Evolutionary conservation across 441 rosid genomes (phyloP).

Genomic region (Erodium texanum): DNA sequence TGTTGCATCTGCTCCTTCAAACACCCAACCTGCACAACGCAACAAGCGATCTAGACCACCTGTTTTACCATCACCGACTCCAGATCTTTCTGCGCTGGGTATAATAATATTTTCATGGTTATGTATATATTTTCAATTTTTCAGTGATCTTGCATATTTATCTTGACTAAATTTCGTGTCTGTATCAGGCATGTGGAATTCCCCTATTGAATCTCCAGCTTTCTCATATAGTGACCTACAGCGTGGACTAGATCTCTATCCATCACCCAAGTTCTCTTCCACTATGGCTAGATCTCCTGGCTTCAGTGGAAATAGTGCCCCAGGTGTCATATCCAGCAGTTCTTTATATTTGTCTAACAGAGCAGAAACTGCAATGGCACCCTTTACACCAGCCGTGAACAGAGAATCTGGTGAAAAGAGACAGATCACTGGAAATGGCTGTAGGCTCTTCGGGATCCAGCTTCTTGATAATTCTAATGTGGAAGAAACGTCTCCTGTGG

Average conservation of each 20-base stretch:
- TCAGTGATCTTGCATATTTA: constrained; percentile 12
- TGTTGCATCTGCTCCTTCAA: constrained; percentile 39
- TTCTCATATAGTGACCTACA: constrained; percentile 42
- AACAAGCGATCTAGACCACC: constrained; percentile 70
- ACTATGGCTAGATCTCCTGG: constrained; percentile 37
- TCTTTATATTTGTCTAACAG: constrained; percentile 43
- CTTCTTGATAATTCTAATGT: constrained; percentile 57
- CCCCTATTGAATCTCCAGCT: constrained; percentile 46
- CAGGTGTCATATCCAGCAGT: constrained; percentile 41
- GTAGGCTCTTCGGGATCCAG: constrained; percentile 85
- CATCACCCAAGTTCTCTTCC: constrained; percentile 45
- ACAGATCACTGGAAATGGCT: constrained; percentile 56
- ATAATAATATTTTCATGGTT: constrained; percentile 17
- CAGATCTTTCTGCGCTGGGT: constrained; percentile 56
- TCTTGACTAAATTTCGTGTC: constrained; percentile 10
- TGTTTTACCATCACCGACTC: constrained; percentile 51
- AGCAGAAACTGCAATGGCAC: constrained; percentile 48
- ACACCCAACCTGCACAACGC: constrained; percentile 62
- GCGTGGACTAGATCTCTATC: constrained; percentile 38
- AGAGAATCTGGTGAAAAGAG: constrained; percentile 56
- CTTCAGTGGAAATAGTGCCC: constrained; percentile 41
- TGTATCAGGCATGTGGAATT: constrained; percentile 65
- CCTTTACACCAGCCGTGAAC: constrained; percentile 50
- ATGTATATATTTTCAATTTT: constrained; percentile 10
- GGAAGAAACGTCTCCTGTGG: constrained; percentile 47